Conservation (phyloP, 208 protist species). For the Acanthamoeba castellanii region DNA sequence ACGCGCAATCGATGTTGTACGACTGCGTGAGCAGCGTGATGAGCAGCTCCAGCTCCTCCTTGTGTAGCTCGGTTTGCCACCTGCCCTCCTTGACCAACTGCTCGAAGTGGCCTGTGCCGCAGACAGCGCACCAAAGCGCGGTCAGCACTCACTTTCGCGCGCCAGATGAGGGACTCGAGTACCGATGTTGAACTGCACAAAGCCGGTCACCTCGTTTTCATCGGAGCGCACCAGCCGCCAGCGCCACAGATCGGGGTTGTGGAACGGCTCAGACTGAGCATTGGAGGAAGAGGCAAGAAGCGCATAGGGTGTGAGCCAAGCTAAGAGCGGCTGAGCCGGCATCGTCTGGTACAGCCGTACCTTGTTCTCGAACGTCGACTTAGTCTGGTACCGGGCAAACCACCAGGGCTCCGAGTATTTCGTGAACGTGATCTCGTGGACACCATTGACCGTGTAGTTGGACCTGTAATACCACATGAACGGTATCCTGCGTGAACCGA, state of each 20-base stretch:
- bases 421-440: neutral
- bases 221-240: slow-evolving; percentile 13
- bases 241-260: slow-evolving; percentile 31
- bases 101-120: slow-evolving; percentile 21
- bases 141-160: neutral
- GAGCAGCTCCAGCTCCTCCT: neutral
- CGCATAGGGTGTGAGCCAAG: neutral
- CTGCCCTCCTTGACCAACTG: slow-evolving; percentile 50
- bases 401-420: neutral
- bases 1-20: neutral
- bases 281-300: neutral
- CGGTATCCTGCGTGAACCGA: neutral
- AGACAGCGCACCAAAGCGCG: neutral
- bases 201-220: slow-evolving; percentile 50
- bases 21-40: neutral
- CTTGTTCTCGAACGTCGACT: neutral
- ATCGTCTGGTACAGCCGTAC: neutral
- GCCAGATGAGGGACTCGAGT: neutral
- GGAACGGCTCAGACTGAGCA: neutral
- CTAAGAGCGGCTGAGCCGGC: neutral
- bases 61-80: neutral
- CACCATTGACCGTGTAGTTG: neutral
- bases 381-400: neutral
- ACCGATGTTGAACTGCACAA: slow-evolving; percentile 54
- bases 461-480: neutral